These are phyloP conservation scores for Naganishia vishniacii DNA, from an alignment of 768 basidiomycete genomes.

Conservation along the genomic window DNA sequence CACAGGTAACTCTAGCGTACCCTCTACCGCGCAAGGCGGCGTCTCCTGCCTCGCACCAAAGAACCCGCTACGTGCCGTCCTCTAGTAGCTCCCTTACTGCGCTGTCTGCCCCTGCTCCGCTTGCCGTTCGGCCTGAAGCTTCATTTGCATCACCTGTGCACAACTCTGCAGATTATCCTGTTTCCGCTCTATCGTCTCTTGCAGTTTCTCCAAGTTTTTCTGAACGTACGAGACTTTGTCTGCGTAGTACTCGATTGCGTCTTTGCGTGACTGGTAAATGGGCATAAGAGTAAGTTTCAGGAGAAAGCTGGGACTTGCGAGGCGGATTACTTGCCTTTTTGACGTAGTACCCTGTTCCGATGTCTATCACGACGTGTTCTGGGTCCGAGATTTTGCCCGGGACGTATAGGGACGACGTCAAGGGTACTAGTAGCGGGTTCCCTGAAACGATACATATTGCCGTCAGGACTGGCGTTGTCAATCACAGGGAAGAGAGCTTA, in stretches of 20 bases:
- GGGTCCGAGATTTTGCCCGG: conserved; percentile 79
- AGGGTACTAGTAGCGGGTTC: conserved; percentile 81
- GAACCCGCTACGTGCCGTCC: no score
- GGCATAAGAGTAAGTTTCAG: background rate
- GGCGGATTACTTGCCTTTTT: conserved; percentile 70
- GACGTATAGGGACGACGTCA: conserved; percentile 91
- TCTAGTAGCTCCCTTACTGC: conserved; percentile 18
- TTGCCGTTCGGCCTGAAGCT: conserved; percentile 50
- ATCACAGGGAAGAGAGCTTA: conserved; percentile 25
- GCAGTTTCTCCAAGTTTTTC: conserved; percentile 74
- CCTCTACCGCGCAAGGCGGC: no score
- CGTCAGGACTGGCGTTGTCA: background rate
- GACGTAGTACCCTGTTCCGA: conserved; percentile 94
- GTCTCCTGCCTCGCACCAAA: no score
- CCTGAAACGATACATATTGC: conserved; percentile 52
- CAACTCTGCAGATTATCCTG: conserved; percentile 79
- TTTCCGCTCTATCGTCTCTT: conserved; percentile 84
- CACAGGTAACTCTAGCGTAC: no score
- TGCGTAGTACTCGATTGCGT: conserved; percentile 76
- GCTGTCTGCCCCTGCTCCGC: conserved; percentile 34
- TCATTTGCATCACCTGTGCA: conserved; percentile 66
- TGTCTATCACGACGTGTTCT: conserved; percentile 84
- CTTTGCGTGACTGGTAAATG: conserved; percentile 63
- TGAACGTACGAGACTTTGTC: conserved; percentile 75
- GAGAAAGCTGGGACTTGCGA: background rate